Evolutionary conservation across 495 filamentous ascomycete genomes (phyloP).

Genomic region (Hyphodiscus hymeniophilus): DNA sequence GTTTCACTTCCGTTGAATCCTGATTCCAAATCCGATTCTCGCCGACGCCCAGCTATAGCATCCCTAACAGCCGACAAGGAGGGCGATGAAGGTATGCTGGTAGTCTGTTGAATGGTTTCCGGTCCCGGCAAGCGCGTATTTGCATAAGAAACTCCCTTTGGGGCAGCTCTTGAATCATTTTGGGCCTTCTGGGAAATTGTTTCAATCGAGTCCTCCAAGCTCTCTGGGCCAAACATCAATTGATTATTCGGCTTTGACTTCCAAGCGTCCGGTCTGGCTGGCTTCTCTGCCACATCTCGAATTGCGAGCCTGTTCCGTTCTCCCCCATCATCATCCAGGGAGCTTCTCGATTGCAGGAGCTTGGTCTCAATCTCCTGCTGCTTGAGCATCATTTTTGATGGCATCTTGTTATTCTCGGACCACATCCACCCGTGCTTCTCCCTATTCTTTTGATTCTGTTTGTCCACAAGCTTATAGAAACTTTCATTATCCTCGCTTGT

Average conservation of each 20-base stretch:
- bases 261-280: slow-evolving; percentile 73
- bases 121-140: slow-evolving; percentile 67
- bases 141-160: slow-evolving; percentile 69
- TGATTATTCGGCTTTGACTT: slow-evolving; percentile 65
- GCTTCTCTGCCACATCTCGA: slow-evolving; percentile 56
- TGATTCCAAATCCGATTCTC: slow-evolving; percentile 55
- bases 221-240: slow-evolving; percentile 80
- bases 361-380: slow-evolving; percentile 61
- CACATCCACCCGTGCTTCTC: slow-evolving; percentile 85
- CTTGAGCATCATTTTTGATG: slow-evolving; percentile 76
- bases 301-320: slow-evolving; percentile 46
- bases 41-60: slow-evolving; percentile 72
- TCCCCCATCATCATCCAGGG: slow-evolving; percentile 41
- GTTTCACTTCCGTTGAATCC: slow-evolving; percentile 64
- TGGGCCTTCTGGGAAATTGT: slow-evolving; percentile 62
- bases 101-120: slow-evolving; percentile 13
- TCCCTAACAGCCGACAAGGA: slow-evolving; percentile 78
- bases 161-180: slow-evolving; percentile 60
- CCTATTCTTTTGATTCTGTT: slow-evolving; percentile 73
- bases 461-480: slow-evolving; percentile 87
- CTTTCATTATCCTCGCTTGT: slow-evolving; percentile 96
- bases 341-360: slow-evolving; percentile 41
- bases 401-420: slow-evolving; percentile 73
- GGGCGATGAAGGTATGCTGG: slow-evolving; percentile 57
- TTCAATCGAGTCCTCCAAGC: slow-evolving; percentile 57